phyloP scores from a whole-genome alignment of 2,329 filamentous ascomycete genomes.

The Hypomyces rosellus region DNA sequence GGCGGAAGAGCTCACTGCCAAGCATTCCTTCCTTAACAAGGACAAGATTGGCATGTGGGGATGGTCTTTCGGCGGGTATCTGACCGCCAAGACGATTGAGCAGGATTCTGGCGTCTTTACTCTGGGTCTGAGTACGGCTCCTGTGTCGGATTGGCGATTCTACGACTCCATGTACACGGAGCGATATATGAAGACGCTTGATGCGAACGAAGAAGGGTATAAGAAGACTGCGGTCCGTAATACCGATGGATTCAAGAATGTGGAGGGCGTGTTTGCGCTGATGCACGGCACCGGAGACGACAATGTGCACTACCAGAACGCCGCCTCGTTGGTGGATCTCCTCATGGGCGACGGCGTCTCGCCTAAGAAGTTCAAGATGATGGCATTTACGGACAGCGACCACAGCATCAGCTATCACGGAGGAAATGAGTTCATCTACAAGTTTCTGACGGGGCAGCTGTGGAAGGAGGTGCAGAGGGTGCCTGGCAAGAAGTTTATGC shows the following conservation, averaged over 20 bases:
- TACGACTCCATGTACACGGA: conserved; percentile 69
- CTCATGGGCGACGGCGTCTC: conserved; percentile 53
- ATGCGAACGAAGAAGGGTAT: conserved; percentile 54
- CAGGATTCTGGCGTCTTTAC: conserved; percentile 54
- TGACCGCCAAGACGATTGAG: conserved; percentile 61
- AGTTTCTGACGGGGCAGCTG: conserved; percentile 53
- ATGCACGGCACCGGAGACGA: conserved; percentile 64
- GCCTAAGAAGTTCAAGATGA: conserved; percentile 55
- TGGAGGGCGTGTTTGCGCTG: conserved; percentile 54
- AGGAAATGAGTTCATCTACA: conserved; percentile 51
- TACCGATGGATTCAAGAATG: conserved; percentile 54
- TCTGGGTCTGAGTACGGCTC: conserved; percentile 57
- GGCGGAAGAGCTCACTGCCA: conserved; percentile 46
- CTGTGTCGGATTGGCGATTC: conserved; percentile 63
- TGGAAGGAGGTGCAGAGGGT: conserved; percentile 55
- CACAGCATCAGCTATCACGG: conserved; percentile 56
- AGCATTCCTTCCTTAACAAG: conserved; percentile 49
- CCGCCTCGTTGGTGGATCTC: conserved; percentile 55
- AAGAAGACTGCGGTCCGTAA: conserved; percentile 53
- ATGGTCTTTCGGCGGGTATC: conserved; percentile 63
- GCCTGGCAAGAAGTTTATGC: conserved; percentile 27
- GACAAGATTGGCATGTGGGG: conserved; percentile 61
- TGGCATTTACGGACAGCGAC: conserved; percentile 60
- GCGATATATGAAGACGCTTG: conserved; percentile 62
- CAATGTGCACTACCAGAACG: conserved; percentile 66